Evolutionary conservation across 805 yeast genomes (phyloP).

Genomic region (Hanseniaspora taiwanica): DNA sequence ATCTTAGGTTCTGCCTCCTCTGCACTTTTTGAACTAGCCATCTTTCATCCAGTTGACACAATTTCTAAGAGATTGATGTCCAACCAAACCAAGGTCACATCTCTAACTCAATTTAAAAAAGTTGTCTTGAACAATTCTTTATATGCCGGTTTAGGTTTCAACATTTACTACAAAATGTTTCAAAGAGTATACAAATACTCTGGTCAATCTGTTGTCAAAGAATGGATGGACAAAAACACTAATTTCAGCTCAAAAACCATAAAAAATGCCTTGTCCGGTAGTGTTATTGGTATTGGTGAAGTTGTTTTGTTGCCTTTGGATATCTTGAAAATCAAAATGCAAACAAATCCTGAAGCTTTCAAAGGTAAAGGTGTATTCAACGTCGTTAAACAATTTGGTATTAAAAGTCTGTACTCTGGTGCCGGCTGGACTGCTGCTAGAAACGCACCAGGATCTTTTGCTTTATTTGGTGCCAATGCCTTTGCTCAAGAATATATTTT

Average conservation of each 20-base stretch:
- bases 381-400: slow-evolving; percentile 80
- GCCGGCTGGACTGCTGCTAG: slow-evolving; percentile 99
- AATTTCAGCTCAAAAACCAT: slow-evolving; percentile 89
- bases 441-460: slow-evolving; percentile 98
- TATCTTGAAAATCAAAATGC: slow-evolving; percentile 95
- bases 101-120: slow-evolving; percentile 54
- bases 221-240: slow-evolving; percentile 61
- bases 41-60: slow-evolving; percentile 98
- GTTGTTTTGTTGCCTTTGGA: slow-evolving; percentile 90
- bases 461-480: slow-evolving; percentile 96
- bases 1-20: slow-evolving; percentile 95
- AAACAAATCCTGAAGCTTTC: slow-evolving; percentile 99
- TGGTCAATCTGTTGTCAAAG: slow-evolving; percentile 98
- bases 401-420: slow-evolving; percentile 80
- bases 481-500: slow-evolving; percentile 94
- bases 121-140: slow-evolving; percentile 84
- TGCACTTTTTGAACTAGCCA: slow-evolving; percentile 91
- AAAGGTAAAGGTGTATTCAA: slow-evolving; percentile 91
- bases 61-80: slow-evolving; percentile 91
- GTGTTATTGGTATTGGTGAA: slow-evolving; percentile 95
- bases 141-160: slow-evolving; percentile 97
- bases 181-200: slow-evolving; percentile 98
- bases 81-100: slow-evolving; percentile 56
- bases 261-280: slow-evolving; percentile 96
- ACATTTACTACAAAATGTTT: slow-evolving; percentile 90